phyloP scores from a whole-genome alignment of 805 yeast species.

The Kluyveromyces siamensis region DNA sequence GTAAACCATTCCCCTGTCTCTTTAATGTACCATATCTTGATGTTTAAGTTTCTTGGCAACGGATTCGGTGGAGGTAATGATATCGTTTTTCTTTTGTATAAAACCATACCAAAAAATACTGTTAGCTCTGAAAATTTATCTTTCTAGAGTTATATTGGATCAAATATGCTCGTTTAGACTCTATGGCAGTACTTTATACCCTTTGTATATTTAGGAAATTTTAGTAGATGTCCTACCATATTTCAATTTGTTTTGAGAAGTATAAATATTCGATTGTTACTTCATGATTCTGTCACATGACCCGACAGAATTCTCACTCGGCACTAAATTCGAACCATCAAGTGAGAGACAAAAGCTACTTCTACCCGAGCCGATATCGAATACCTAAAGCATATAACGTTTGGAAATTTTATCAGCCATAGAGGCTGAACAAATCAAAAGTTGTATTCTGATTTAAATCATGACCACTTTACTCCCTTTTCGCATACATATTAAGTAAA shows the following conservation, averaged over 20 bases:
- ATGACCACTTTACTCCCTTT: too few relatives aligned
- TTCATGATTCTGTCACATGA: neutral
- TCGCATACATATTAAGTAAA: too few relatives aligned
- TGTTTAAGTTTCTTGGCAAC: conserved; percentile 44
- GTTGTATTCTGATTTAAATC: too few relatives aligned
- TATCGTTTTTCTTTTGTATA: conserved; percentile 67
- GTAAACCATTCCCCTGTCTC: conserved; percentile 86
- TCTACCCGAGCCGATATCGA: too few relatives aligned
- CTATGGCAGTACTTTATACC: neutral
- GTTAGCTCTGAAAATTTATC: neutral
- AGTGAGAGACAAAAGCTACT: too few relatives aligned
- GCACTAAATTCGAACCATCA: too few relatives aligned
- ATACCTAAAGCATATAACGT: too few relatives aligned
- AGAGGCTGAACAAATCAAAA: too few relatives aligned
- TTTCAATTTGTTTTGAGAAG: neutral
- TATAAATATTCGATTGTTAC: neutral
- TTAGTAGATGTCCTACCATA: neutral
- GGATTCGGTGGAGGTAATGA: conserved; percentile 46
- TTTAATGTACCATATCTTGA: conserved; percentile 72
- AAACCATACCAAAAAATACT: conserved; percentile 39
- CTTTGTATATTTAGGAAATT: neutral
- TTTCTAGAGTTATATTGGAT: neutral
- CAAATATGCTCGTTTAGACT: neutral
- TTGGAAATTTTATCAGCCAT: too few relatives aligned
- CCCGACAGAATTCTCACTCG: neutral